Evolutionary conservation across 257 asterid species (phyloP).

Genomic region (Primulina eburnea): DNA sequence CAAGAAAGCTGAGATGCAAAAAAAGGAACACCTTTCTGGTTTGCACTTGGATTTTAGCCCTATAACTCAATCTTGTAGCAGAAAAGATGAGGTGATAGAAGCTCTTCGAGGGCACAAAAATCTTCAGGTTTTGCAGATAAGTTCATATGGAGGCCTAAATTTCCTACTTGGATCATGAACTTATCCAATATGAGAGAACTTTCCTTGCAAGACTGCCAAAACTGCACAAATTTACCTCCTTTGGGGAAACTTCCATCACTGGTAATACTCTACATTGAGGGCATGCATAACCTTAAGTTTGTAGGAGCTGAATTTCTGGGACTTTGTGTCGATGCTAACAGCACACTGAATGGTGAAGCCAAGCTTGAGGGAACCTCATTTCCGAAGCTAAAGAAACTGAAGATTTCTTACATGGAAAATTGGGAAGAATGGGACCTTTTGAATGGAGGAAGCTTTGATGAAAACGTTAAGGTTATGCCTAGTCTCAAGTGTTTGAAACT

Average conservation of each 20-base stretch:
- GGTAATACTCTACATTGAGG: constrained; percentile 44
- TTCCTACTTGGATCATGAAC: constrained; percentile 55
- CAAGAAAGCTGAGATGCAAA: constrained; percentile 39
- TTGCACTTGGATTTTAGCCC: constrained; percentile 54
- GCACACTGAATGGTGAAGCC: constrained; percentile 3
- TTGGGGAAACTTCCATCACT: constrained; percentile 52
- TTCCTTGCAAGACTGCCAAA: constrained; percentile 44
- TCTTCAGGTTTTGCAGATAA: constrained; percentile 45
- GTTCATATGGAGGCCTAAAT: constrained; percentile 39
- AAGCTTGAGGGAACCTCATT: constrained; percentile 24
- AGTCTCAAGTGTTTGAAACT: constrained; percentile 53
- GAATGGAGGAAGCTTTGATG: constrained; percentile 14
- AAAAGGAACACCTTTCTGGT: constrained; percentile 38
- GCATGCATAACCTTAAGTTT: constrained; percentile 31
- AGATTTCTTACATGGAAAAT: constrained; percentile 42
- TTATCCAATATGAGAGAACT: constrained; percentile 41
- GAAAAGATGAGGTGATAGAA: constrained; percentile 43
- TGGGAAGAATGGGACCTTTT: constrained; percentile 51
- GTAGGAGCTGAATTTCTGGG: constrained; percentile 40
- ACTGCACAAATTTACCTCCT: constrained; percentile 45
- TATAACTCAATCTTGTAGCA: constrained; percentile 13
- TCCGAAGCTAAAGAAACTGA: constrained; percentile 57
- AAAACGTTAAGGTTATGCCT: constrained; percentile 39
- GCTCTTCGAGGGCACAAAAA: constrained; percentile 42
- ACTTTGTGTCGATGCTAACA: not conserved